These are phyloP conservation scores for Alopecurus myosuroides DNA, from an alignment of 176 grass and related monocot species.

Conservation along the genomic window DNA sequence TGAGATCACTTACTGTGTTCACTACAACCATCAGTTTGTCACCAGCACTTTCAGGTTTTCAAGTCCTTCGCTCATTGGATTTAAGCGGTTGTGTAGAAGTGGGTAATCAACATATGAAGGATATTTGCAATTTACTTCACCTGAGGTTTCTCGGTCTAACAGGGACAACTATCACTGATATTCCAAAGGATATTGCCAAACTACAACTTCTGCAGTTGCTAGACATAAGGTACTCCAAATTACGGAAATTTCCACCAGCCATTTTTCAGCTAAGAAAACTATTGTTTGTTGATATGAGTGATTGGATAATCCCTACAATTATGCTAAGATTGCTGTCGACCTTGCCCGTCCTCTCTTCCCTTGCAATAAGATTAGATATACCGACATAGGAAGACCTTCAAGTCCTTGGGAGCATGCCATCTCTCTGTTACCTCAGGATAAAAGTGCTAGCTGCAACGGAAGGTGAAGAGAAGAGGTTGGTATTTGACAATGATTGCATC, in stretches of 20 bases:
- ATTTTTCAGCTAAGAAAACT: background rate
- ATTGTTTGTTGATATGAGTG: background rate
- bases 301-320: background rate
- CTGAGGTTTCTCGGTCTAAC: background rate
- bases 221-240: rapidly evolving
- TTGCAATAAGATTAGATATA: background rate
- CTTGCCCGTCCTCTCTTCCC: background rate
- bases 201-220: background rate
- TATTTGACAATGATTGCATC: background rate
- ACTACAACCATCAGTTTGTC: background rate
- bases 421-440: background rate
- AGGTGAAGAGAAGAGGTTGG: background rate
- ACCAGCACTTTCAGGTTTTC: background rate
- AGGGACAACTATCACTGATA: background rate
- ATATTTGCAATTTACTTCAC: background rate
- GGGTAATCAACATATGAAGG: background rate
- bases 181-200: background rate
- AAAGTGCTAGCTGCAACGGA: background rate
- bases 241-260: background rate
- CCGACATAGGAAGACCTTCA: background rate
- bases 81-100: rapidly evolving
- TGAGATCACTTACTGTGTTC: background rate
- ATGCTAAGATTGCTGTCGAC: background rate
- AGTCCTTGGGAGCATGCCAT: background rate
- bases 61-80: background rate